Conservation (phyloP, 352 stramenopile species). For the Paralagenidium karlingii region DNA sequence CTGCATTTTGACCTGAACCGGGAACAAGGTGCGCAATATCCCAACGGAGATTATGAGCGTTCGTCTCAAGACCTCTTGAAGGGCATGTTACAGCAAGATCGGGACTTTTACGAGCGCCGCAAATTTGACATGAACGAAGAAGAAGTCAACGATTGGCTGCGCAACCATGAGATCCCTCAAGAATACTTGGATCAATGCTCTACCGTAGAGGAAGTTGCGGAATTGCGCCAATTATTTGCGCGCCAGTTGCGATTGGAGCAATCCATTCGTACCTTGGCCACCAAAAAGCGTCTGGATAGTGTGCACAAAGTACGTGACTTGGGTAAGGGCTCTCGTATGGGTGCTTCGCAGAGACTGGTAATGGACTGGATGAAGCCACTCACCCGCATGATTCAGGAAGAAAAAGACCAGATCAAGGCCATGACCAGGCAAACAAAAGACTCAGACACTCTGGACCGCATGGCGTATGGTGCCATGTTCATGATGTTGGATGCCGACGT, state of each 20-base stretch:
- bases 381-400: constrained; percentile 23
- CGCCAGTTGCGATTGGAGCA: constrained; percentile 66
- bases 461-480: constrained; percentile 56
- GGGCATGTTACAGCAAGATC: too few relatives aligned
- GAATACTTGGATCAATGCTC: constrained; percentile 34
- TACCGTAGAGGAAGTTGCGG: constrained; percentile 26
- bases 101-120: too few relatives aligned
- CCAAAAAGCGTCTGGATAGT: constrained; percentile 42
- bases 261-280: constrained; percentile 69
- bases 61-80: too few relatives aligned
- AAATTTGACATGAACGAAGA: constrained; percentile 51
- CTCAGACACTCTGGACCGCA: constrained; percentile 63
- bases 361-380: constrained; percentile 37
- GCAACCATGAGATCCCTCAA: constrained; percentile 32
- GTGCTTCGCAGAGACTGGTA: constrained; percentile 47
- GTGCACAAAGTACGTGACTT: constrained; percentile 34
- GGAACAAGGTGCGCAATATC: too few relatives aligned
- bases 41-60: too few relatives aligned
- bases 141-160: constrained; percentile 68
- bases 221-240: constrained; percentile 54
- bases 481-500: constrained; percentile 39
- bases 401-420: constrained; percentile 34
- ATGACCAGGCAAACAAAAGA: too few relatives aligned
- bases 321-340: constrained; percentile 29
- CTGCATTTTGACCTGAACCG: too few relatives aligned